Conservation (phyloP, 495 filamentous ascomycete genomes). For the Extremus antarcticus region DNA sequence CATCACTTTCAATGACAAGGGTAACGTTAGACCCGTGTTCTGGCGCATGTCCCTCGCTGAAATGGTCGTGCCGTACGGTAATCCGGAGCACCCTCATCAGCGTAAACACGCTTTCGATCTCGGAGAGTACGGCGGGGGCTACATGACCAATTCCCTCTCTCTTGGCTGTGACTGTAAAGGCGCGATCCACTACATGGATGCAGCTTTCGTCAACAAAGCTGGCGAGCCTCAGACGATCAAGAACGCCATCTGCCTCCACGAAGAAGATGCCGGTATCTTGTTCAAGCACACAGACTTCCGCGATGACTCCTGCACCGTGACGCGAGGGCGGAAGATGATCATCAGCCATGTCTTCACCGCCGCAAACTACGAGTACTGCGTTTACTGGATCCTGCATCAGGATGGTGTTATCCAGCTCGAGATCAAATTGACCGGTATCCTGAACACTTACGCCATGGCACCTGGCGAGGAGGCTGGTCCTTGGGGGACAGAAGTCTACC, state of each 20-base stretch:
- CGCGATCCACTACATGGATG: conserved; percentile 82
- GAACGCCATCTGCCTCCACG: conserved; percentile 95
- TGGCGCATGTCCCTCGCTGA: conserved; percentile 88
- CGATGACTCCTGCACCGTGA: conserved; percentile 77
- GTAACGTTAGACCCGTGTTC: conserved; percentile 67
- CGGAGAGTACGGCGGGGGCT: conserved; percentile 87
- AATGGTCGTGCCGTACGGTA: conserved; percentile 95
- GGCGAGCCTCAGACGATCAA: conserved; percentile 72
- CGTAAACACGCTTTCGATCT: conserved; percentile 92
- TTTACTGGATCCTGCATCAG: conserved; percentile 89
- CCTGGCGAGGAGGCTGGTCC: conserved; percentile 75
- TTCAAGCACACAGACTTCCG: conserved; percentile 97
- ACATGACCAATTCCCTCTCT: conserved; percentile 87
- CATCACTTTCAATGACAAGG: conserved; percentile 84
- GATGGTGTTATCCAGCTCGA: conserved; percentile 91
- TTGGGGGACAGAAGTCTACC: conserved; percentile 91
- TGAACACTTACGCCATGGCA: conserved; percentile 83
- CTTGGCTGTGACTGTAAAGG: conserved; percentile 95
- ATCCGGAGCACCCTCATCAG: conserved; percentile 85
- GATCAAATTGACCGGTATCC: conserved; percentile 88
- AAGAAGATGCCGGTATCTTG: conserved; percentile 85
- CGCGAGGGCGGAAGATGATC: conserved; percentile 75
- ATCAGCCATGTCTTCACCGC: conserved; percentile 92
- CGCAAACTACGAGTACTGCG: conserved; percentile 95
- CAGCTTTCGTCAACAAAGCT: conserved; percentile 70